Percentiles rank a stretch among this genome's conserved stretches.
Conservation (phyloP, 805 yeast species). For the Schwanniomyces occidentalis region DNA sequence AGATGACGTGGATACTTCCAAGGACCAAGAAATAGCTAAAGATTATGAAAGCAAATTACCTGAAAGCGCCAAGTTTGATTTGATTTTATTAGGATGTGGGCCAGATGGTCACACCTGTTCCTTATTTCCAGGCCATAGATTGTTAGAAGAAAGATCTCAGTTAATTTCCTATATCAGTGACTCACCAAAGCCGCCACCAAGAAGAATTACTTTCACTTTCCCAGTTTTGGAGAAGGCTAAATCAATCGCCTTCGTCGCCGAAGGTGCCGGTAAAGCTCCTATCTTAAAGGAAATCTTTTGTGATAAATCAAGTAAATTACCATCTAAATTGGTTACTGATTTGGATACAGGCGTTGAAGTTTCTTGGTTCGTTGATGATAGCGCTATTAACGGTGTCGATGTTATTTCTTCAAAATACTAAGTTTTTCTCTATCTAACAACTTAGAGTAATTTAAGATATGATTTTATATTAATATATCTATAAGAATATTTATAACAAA, state of each 20-base stretch:
- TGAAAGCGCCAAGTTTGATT: slow-evolving; percentile 47
- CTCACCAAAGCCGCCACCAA: slow-evolving; percentile 92
- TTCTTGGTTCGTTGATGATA: slow-evolving; percentile 80
- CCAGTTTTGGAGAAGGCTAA: slow-evolving; percentile 62
- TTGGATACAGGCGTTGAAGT: slow-evolving; percentile 49
- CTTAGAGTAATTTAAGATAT: neutral
- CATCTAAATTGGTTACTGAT: slow-evolving; percentile 74
- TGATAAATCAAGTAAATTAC: slow-evolving; percentile 50
- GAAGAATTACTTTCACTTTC: slow-evolving; percentile 86
- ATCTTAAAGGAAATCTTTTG: slow-evolving; percentile 71
- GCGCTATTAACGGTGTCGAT: slow-evolving; percentile 68
- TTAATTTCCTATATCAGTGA: slow-evolving; percentile 68
- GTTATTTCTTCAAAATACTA: slow-evolving; percentile 40
- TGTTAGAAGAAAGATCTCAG: slow-evolving; percentile 54
- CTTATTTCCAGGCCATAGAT: slow-evolving; percentile 79
- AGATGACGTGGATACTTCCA: slow-evolving; percentile 47
- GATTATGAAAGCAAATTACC: slow-evolving; percentile 66
- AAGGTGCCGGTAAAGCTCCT: slow-evolving; percentile 81
- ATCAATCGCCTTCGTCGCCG: slow-evolving; percentile 78
- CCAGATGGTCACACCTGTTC: slow-evolving; percentile 98
- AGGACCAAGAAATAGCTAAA: slow-evolving; percentile 51
- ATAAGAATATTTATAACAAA: too few relatives aligned
- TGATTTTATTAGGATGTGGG: slow-evolving; percentile 84
- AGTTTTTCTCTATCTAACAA: neutral
- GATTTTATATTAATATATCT: neutral